phyloP scores from a whole-genome alignment of 2,329 filamentous ascomycete species.

The Polytolypa hystricis region DNA sequence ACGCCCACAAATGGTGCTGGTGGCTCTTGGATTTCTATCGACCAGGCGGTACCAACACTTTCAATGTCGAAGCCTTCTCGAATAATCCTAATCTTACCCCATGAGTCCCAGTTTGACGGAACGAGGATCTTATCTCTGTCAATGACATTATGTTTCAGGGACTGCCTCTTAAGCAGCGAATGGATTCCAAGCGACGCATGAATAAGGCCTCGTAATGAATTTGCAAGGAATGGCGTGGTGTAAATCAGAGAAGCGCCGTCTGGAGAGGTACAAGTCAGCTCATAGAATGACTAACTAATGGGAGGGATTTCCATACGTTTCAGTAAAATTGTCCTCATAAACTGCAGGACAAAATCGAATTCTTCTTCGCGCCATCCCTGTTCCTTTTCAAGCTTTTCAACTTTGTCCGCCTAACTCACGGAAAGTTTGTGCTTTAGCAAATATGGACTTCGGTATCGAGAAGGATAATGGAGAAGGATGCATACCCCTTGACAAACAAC shows the following conservation, averaged over 20 bases:
- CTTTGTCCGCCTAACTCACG: conserved; percentile 60
- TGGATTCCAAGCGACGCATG: conserved; percentile 81
- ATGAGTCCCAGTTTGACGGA: conserved; percentile 95
- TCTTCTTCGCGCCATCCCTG: conserved; percentile 91
- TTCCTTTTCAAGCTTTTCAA: conserved; percentile 80
- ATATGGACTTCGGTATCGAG: neutral
- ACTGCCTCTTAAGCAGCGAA: conserved; percentile 65
- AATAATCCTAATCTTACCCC: conserved; percentile 90
- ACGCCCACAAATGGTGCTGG: conserved; percentile 21
- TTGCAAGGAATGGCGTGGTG: conserved; percentile 64
- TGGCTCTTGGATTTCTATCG: conserved; percentile 60
- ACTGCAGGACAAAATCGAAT: conserved; percentile 92
- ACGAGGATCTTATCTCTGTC: conserved; percentile 91
- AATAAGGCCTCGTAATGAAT: conserved; percentile 65
- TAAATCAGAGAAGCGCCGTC: conserved; percentile 79
- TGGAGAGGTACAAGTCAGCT: conserved; percentile 25
- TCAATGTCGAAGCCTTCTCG: conserved; percentile 90
- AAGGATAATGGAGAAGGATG: conserved; percentile 7
- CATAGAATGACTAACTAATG: neutral
- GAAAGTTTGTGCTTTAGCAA: conserved; percentile 15
- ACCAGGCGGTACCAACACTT: conserved; percentile 73
- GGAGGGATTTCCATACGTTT: conserved; percentile 52
- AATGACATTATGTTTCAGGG: conserved; percentile 80
- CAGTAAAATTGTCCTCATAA: conserved; percentile 75
- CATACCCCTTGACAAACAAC: conserved; percentile 91